phyloP scores from a whole-genome alignment of 1,139 yeast species.

The Debaryomyces robertsiae region DNA sequence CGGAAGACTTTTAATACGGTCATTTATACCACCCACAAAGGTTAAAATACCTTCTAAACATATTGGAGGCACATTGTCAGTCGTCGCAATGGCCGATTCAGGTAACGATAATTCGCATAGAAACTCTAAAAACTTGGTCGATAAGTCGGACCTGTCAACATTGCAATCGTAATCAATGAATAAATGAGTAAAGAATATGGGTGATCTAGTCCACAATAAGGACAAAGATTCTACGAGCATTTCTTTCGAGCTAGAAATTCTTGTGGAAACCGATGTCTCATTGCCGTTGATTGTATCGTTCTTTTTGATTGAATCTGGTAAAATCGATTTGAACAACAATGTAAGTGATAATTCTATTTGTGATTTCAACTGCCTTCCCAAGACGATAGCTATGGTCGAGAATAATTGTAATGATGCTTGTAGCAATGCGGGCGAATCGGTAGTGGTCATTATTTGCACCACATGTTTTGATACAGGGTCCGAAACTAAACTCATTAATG shows the following conservation, averaged over 20 bases:
- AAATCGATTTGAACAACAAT: slow-evolving; percentile 57
- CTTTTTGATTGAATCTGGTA: slow-evolving; percentile 35
- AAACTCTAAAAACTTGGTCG: slow-evolving; percentile 68
- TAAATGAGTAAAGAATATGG: slow-evolving; percentile 72
- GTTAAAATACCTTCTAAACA: slow-evolving; percentile 86
- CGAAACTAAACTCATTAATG: slow-evolving; percentile 67
- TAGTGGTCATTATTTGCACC: slow-evolving; percentile 73
- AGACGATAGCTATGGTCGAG: slow-evolving; percentile 61
- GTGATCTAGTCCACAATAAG: slow-evolving; percentile 80
- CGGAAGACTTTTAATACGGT: slow-evolving; percentile 45
- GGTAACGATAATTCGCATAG: slow-evolving; percentile 79
- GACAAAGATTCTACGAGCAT: slow-evolving; percentile 82
- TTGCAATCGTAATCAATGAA: slow-evolving; percentile 91
- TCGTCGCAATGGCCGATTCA: slow-evolving; percentile 72
- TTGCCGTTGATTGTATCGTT: slow-evolving; percentile 30
- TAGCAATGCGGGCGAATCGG: slow-evolving; percentile 67
- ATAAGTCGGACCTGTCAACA: slow-evolving; percentile 79
- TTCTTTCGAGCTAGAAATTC: slow-evolving; percentile 59
- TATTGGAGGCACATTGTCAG: slow-evolving; percentile 89
- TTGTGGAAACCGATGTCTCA: slow-evolving; percentile 23
- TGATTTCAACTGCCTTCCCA: slow-evolving; percentile 60
- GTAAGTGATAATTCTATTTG: slow-evolving; percentile 70
- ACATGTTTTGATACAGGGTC: slow-evolving; percentile 84
- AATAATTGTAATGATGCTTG: slow-evolving; percentile 78
- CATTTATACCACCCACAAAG: slow-evolving; percentile 66